Percentiles rank a stretch among this genome's conserved stretches.
Evolutionary conservation across 2,329 filamentous ascomycete species (phyloP).

Genomic region (Sarocladiaceae sp.): DNA sequence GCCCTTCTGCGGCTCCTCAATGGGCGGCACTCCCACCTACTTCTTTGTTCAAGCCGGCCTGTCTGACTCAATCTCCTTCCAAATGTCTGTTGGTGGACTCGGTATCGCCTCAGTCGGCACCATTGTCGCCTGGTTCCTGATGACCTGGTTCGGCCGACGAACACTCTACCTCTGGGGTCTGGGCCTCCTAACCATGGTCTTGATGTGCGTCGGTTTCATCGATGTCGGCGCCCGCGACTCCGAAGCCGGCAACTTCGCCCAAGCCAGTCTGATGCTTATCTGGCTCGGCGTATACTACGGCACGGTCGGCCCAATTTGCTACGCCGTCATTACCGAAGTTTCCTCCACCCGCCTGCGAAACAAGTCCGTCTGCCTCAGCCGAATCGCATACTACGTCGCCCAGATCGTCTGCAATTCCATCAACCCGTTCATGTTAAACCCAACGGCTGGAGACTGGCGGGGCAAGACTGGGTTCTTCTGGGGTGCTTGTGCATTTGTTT

Average conservation of each 20-base stretch:
- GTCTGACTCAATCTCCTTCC: slow-evolving; percentile 27
- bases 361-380: slow-evolving; percentile 26
- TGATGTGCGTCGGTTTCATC: slow-evolving; percentile 26
- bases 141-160: slow-evolving; percentile 29
- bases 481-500: slow-evolving; percentile 17
- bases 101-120: slow-evolving; percentile 33
- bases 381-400: slow-evolving; percentile 17
- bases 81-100: slow-evolving; percentile 31
- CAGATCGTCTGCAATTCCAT: slow-evolving; percentile 17
- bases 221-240: slow-evolving; percentile 26
- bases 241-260: slow-evolving; percentile 22
- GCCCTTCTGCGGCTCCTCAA: slow-evolving; percentile 18
- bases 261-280: slow-evolving; percentile 30
- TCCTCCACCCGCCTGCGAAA: slow-evolving; percentile 30
- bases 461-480: slow-evolving; percentile 20
- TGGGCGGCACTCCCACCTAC: slow-evolving; percentile 25
- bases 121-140: slow-evolving; percentile 29
- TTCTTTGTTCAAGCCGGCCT: slow-evolving; percentile 39
- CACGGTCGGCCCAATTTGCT: slow-evolving; percentile 32
- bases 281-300: slow-evolving; percentile 34
- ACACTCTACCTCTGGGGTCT: slow-evolving; percentile 28
- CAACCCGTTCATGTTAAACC: slow-evolving; percentile 20
- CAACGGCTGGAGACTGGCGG: slow-evolving; percentile 17
- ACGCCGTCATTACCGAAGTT: slow-evolving; percentile 32
- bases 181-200: slow-evolving; percentile 20